Evolutionary conservation across 2,329 filamentous ascomycete species (phyloP).

Genomic region (Fusarium poae): DNA sequence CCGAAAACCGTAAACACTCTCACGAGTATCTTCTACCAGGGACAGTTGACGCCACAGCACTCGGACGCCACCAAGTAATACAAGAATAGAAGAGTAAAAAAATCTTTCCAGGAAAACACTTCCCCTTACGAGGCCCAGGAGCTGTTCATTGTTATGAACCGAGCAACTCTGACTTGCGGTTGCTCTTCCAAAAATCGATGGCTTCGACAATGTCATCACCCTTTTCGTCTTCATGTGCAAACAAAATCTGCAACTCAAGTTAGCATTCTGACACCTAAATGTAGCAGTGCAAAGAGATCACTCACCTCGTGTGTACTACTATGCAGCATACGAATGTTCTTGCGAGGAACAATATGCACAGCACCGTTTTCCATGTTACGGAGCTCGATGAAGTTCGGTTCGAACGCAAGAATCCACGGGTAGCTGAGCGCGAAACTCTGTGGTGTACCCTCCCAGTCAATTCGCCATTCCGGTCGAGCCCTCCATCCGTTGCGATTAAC

Average conservation of each 20-base stretch:
- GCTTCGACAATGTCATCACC: conserved; percentile 95
- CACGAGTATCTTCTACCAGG: conserved; percentile 35
- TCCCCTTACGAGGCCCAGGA: conserved; percentile 30
- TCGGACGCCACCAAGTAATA: conserved; percentile 45
- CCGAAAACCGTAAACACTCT: conserved; percentile 41
- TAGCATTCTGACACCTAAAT: conserved; percentile 9
- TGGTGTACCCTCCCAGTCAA: conserved; percentile 96
- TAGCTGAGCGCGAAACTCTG: conserved; percentile 94
- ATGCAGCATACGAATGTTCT: conserved; percentile 97
- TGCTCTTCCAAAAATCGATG: conserved; percentile 93
- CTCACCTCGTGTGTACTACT: conserved; percentile 94
- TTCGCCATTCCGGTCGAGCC: conserved; percentile 94
- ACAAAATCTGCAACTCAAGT: conserved; percentile 79
- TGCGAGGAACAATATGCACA: conserved; percentile 95
- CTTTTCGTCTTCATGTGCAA: conserved; percentile 95
- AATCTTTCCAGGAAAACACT: conserved; percentile 48
- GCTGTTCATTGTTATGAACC: conserved; percentile 40
- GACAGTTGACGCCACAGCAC: conserved; percentile 32
- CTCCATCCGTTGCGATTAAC: conserved; percentile 99
- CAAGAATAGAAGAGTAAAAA: conserved; percentile 41
- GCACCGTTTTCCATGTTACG: conserved; percentile 94
- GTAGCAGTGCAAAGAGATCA: neutral
- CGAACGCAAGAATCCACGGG: conserved; percentile 97
- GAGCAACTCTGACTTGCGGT: conserved; percentile 62
- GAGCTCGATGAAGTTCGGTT: conserved; percentile 97